Evolutionary conservation across 1,284 basidiomycete genomes (phyloP).

Genomic region (Stereum hirsutum): DNA sequence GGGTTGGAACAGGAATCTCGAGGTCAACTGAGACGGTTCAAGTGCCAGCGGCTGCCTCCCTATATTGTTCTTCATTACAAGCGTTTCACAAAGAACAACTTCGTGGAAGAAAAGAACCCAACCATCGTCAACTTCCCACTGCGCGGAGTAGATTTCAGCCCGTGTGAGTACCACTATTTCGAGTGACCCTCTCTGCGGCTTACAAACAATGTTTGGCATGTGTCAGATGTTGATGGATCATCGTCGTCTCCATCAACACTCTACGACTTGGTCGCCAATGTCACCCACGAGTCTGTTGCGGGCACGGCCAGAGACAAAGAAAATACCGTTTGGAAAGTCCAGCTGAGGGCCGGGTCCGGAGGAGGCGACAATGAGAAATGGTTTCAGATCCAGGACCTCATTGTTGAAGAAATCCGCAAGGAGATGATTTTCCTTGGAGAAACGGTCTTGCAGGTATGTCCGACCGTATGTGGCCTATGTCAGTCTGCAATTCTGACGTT

Average conservation of each 20-base stretch:
- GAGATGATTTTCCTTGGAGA: conserved; percentile 99
- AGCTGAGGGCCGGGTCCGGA: conserved; percentile 71
- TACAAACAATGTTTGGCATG: conserved; percentile 6
- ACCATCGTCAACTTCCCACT: conserved; percentile 98
- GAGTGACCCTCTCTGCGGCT: conserved; percentile 7
- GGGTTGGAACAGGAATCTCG: conserved; percentile 56
- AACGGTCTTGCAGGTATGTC: conserved; percentile 80
- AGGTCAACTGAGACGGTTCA: conserved; percentile 83
- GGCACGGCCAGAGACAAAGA: conserved; percentile 88
- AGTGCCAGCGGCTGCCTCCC: conserved; percentile 80
- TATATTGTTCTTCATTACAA: conserved; percentile 96
- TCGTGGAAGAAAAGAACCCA: conserved; percentile 98
- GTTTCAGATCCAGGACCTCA: conserved; percentile 96
- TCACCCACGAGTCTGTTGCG: conserved; percentile 91
- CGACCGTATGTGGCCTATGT: neutral
- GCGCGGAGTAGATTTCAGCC: conserved; percentile 83
- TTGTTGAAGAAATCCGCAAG: conserved; percentile 90
- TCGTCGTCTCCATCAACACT: conserved; percentile 50
- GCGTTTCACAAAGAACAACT: conserved; percentile 96
- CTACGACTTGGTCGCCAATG: conserved; percentile 95
- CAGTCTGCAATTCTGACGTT: neutral
- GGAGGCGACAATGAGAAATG: conserved; percentile 86
- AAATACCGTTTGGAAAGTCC: conserved; percentile 87
- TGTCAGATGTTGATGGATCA: conserved; percentile 67
- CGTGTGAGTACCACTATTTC: conserved; percentile 49